Evolutionary conservation across 495 filamentous ascomycete species (phyloP).

Genomic region (Glonium stellatum): DNA sequence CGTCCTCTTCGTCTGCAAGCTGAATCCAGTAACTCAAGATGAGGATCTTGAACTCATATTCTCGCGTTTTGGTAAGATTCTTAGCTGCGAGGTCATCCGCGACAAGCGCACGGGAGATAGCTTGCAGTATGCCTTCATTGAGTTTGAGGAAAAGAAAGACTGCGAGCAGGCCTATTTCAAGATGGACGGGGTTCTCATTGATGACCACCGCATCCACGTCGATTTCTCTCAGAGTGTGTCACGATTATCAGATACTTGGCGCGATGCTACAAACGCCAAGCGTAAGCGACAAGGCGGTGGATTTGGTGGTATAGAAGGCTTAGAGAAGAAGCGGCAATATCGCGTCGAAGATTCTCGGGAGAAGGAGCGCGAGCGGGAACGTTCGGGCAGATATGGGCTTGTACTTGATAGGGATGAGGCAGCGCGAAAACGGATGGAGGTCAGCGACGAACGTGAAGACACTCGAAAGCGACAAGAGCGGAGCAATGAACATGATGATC

Average conservation of each 20-base stretch:
- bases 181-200: slow-evolving; percentile 94
- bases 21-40: slow-evolving; percentile 94
- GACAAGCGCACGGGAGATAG: slow-evolving; percentile 92
- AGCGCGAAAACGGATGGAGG: slow-evolving; percentile 39
- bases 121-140: slow-evolving; percentile 95
- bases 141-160: slow-evolving; percentile 84
- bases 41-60: slow-evolving; percentile 94
- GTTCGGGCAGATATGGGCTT: slow-evolving; percentile 54
- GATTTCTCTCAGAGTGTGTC: slow-evolving; percentile 97
- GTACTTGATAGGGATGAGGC: slow-evolving; percentile 67
- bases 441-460: slow-evolving; percentile 5
- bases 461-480: slow-evolving; percentile 3
- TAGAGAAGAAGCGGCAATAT: slow-evolving; percentile 90
- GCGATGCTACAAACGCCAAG: slow-evolving; percentile 79
- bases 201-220: slow-evolving; percentile 96
- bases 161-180: slow-evolving; percentile 98
- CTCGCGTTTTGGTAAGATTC: slow-evolving; percentile 89
- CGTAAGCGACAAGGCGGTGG: slow-evolving; percentile 63
- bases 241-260: slow-evolving; percentile 84
- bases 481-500: slow-evolving; percentile 23
- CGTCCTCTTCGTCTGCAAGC: slow-evolving; percentile 94
- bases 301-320: slow-evolving; percentile 77
- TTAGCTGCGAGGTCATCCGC: slow-evolving; percentile 93
- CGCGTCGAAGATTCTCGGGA: slow-evolving; percentile 56
- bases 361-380: slow-evolving; percentile 35